Evolutionary conservation across 2,329 filamentous ascomycete species (phyloP), one percentile per base, ranked within the genome.

Genomic region (Ascochyta koolunga): DNA sequence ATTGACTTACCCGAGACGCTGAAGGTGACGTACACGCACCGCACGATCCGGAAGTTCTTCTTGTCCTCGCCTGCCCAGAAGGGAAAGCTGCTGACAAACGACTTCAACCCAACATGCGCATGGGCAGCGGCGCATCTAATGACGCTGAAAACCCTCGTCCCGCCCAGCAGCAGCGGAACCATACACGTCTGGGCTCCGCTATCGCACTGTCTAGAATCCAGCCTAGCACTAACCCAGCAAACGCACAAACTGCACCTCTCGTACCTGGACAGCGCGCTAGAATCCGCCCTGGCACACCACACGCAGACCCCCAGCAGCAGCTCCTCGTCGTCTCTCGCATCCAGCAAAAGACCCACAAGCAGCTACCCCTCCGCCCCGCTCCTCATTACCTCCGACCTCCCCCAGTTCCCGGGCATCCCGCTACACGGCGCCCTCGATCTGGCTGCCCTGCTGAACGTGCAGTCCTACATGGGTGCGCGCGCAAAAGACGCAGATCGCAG

Each of bases 1-100:
- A 39, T 45, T 19, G 40, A 41, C 1, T 32, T 24, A 21, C 58
- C 56, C 10, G 44, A 46, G 6, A 45, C 43, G 15, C 49, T 68
- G 16, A 66, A 62, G 50, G 56, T 70, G 4, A 67, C 60, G 24
- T 70, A 72, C 27, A 43, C 64, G 0, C 68, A 72, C 49, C 67
- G 66, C 44, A 45, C 50, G 21, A 64, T 69, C 22, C 59, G 60
- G 25, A 54, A 65, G 19, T 68, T 65, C 48, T 56, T 71, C 22
- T 45, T 59, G 25, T 50, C 59, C 1, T 47, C 59, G 7, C 43
- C 56, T 21, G 48, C 61, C 7, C 50, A 46, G 13, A 54, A 57
- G 24, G 45, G 38, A 8, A 59, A 59, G 33, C 35, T 27, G 16
- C 27, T 54, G 4, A 44, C 50, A 4, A 48, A 52, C 13, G 36